A percentile compares a stretch with the other conserved stretches of the same genome.
Conservation (phyloP, 345 rosid genomes). For the Ceriops decandra region DNA sequence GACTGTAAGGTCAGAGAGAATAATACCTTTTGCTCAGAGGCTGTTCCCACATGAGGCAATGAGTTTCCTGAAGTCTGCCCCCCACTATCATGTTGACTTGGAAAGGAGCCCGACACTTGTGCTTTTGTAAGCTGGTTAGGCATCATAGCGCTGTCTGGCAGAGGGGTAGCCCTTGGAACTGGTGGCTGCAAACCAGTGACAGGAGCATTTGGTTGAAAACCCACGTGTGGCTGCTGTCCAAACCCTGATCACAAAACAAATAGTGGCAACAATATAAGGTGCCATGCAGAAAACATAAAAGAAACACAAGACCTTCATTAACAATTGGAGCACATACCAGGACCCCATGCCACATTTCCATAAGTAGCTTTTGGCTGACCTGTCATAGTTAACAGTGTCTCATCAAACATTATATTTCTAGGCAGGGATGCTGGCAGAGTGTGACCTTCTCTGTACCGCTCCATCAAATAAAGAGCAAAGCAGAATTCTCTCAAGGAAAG, state of each 20-base stretch:
- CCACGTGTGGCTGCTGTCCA: slow-evolving; percentile 58
- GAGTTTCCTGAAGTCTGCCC: slow-evolving; percentile 39
- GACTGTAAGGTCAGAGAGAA: slow-evolving; percentile 10
- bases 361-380: slow-evolving; percentile 60
- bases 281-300: slow-evolving; percentile 17
- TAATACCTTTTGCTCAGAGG: slow-evolving; percentile 55
- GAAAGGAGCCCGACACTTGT: slow-evolving; percentile 52
- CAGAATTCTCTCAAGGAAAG: slow-evolving; percentile 98
- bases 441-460: slow-evolving; percentile 88
- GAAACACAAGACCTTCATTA: slow-evolving; percentile 16
- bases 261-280: slow-evolving; percentile 21
- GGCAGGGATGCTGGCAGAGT: slow-evolving; percentile 85
- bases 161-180: slow-evolving; percentile 41
- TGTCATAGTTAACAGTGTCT: slow-evolving; percentile 77
- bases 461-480: slow-evolving; percentile 94
- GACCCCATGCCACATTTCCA: slow-evolving; percentile 77
- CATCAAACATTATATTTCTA: slow-evolving; percentile 74
- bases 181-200: slow-evolving; percentile 70
- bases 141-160: slow-evolving; percentile 35
- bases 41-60: slow-evolving; percentile 39
- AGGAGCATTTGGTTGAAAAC: slow-evolving; percentile 48
- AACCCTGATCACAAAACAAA: slow-evolving; percentile 45
- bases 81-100: slow-evolving; percentile 42
- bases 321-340: slow-evolving; percentile 46
- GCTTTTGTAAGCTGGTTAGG: slow-evolving; percentile 52